Evolutionary conservation across 2,329 filamentous ascomycete species (phyloP), one percentile per base, ranked within the genome.

Genomic region (Microcera coccophila): DNA sequence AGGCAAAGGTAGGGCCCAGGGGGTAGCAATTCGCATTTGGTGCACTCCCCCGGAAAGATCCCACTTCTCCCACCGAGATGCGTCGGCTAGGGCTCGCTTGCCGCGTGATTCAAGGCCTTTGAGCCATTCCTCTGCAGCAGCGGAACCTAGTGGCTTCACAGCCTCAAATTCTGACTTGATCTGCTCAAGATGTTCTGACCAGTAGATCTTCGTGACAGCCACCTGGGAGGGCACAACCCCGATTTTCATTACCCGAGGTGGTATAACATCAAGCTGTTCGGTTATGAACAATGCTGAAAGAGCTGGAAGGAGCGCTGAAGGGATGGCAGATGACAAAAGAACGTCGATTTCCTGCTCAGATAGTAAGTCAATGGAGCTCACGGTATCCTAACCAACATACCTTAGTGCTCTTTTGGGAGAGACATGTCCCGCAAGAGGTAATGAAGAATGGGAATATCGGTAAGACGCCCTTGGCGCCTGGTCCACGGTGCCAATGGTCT

Each of bases 61-160:
- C 80, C 85, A 91, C 55, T 81, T 84, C 60, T 90, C 87, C 83
- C 86, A 91, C 38, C 84, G 78, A 20, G 78, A 73, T 21, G 79
- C 74, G 59, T 86, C 81, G 10, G 70, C 73, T 53, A 81, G 75
- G 37, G 73, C 67, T 45, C 79, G 72, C 53, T 78, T 78, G 9
- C 85, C 84, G 44, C 79, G 74, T 20, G 68, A 69, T 33, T 81
- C 76, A 3, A 93, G 73, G 9, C 87, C 87, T 64, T 90, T 90
- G 21, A 82, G 71, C 87, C 87, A 93, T 62, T 90, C 87, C 53
- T 88, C 84, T 4, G 78, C 75, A 10, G 83, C 78, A 32, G 82
- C 82, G 34, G 74, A 55, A n/a, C 87, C 85, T 52, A 87, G 74
- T n/a, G 70, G 65, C 53, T 79, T 78, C 41, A 82, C 85, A 4